Conservation (phyloP, 1,284 basidiomycete species). For the Pyrrhoderma lamaoense region DNA sequence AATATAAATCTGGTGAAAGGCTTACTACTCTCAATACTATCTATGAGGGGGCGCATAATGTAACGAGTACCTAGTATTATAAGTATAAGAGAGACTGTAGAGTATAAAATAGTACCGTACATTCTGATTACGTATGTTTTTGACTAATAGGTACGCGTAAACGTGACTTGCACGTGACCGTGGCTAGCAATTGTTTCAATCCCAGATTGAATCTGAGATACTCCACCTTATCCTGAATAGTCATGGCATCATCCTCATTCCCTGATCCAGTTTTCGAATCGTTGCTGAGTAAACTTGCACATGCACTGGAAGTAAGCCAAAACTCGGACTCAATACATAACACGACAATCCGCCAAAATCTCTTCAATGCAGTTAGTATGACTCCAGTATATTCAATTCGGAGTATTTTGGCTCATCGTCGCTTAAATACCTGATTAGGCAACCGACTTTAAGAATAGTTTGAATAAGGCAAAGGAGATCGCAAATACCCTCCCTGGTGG, state of each 20-base stretch:
- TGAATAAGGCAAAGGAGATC: conserved; percentile 50
- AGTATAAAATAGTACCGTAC: no score
- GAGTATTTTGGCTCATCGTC: background rate
- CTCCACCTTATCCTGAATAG: background rate
- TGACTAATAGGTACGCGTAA: no score
- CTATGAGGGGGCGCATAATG: no score
- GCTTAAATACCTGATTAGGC: conserved; percentile 35
- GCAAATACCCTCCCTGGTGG: conserved; percentile 54
- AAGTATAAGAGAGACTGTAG: no score
- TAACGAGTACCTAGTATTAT: no score
- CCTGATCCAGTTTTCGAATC: conserved; percentile 18
- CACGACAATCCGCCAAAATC: conserved; percentile 12
- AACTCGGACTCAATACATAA: conserved; percentile 10
- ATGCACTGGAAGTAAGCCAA: conserved; percentile 13
- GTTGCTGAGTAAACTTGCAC: conserved; percentile 15
- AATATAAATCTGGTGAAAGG: no score
- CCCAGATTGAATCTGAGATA: conserved; percentile 5
- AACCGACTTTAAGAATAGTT: conserved; percentile 51
- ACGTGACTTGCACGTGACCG: background rate
- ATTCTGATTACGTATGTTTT: no score
- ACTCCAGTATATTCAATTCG: background rate
- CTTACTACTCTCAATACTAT: no score
- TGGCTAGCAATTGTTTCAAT: conserved; percentile 4
- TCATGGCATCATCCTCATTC: conserved; percentile 15
- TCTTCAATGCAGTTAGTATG: conserved; percentile 15